phyloP scores from a whole-genome alignment of 495 filamentous ascomycete species.

The Xylaria castorea region DNA sequence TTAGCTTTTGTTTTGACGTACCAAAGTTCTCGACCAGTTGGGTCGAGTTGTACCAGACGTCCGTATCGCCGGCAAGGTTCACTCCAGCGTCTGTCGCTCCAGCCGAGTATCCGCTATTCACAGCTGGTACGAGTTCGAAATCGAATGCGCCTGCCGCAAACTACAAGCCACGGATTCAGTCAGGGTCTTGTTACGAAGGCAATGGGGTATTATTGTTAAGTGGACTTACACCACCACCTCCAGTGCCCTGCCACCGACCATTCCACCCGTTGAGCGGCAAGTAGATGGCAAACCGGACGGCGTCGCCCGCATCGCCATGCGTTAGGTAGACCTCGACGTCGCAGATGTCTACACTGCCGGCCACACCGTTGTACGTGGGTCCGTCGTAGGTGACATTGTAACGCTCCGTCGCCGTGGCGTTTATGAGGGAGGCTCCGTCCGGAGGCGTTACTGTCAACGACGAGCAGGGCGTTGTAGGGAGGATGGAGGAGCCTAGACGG shows the following conservation, averaged over 20 bases:
- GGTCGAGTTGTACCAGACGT: conserved; percentile 26
- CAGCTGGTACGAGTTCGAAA: conserved; percentile 26
- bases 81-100: conserved; percentile 43
- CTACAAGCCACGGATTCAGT: conserved; percentile 17
- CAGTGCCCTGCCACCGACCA: conserved; percentile 63
- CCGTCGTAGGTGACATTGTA: conserved; percentile 29
- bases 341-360: conserved; percentile 30
- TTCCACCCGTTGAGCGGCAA: conserved; percentile 57
- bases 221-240: conserved; percentile 56
- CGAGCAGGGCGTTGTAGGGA: conserved; percentile 18
- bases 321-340: conserved; percentile 51
- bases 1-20: conserved; percentile 4
- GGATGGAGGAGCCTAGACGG: conserved; percentile 14
- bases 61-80: conserved; percentile 38
- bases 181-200: conserved; percentile 13
- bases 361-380: conserved; percentile 18
- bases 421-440: conserved; percentile 26
- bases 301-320: conserved; percentile 48
- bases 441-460: conserved; percentile 27
- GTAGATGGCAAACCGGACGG: conserved; percentile 61
- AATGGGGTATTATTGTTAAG: conserved; percentile 11
- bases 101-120: conserved; percentile 32
- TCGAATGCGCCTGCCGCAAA: conserved; percentile 31
- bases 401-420: conserved; percentile 31
- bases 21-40: conserved; percentile 31